Evolutionary conservation across 306 rosid species (phyloP), one percentile per base, ranked within the genome.

Genomic region (Adenanthera pavonina): DNA sequence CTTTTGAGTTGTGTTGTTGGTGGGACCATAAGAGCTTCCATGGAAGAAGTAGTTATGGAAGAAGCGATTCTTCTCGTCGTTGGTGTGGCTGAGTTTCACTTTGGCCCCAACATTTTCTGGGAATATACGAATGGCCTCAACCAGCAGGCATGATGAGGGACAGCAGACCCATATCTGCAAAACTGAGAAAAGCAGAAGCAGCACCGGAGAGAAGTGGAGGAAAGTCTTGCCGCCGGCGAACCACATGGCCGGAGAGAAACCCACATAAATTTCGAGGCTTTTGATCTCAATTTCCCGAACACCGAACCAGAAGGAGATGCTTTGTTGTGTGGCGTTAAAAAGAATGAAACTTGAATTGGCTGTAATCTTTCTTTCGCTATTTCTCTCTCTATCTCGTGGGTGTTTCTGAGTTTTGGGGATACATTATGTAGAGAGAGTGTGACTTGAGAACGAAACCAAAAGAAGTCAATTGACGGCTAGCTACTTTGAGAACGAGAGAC

Each of bases 131-230:
- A 86, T 82, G 30, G 97, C 94, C 60, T 73, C 86, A 46, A 81
- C 98, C 46, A 77, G 89, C 41, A 77, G 90, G 80, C 89, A 91
- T 1, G 86, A 59, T 1, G 73, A 47, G 36, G 81, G 68, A 33
- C 59, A 80, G 81, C 86, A 88, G 69, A 87, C 79, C 92, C 90
- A 87, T 83, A 81, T 79, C 80, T 90, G 92, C 51, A 88, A 44
- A 67, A 83, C 75, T 8, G 84, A 81, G 65, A 89, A 25, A 0
- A 85, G 35, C 60, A 86, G 17, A 72, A 88, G 74, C 69, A 82
- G 38, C 64, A 80, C 80, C 75, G 69, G 16, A 61, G 77, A 77
- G 34, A 83, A 35, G 71, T 40, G 85, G 82, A 88, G 69, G 62
- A 88, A 7, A 69, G 85, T 89, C 82, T 78, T 80, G 70, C 83